Evolutionary conservation across 2,329 filamentous ascomycete genomes (phyloP), one percentile per base, ranked within the genome.

Genomic region (Alternaria solani): DNA sequence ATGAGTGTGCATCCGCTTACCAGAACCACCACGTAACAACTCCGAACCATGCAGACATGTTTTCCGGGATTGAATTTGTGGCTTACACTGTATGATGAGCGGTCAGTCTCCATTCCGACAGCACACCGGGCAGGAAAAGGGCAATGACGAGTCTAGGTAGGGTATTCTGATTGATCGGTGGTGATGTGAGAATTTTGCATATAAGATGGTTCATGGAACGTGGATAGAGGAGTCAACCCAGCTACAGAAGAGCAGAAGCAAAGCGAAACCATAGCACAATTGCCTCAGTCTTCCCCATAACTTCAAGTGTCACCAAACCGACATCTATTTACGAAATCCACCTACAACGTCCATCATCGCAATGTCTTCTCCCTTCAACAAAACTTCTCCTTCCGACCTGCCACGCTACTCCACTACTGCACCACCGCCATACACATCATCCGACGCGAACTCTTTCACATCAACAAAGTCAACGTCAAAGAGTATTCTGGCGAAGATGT

Each of bases 381-480:
- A 48, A 5, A 49, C 47, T 16, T 30, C 26, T 5, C 26, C 58
- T n/a, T 26, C 12, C 34, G 34, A 57, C 26, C 20, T 36, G 34
- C 52, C 62, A 8, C 38, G 44, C 28, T 59, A 54, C 55, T 46
- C 47, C 16, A 46, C 39, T 5, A 46, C 55, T 16, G 41, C 62
- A 11, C 59, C 64, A 7, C 51, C 62, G 26, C 49, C 64, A n/a
- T 67, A 69, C 46, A 43, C 55, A 16, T 30, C 53, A 1, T 64
- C 63, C 25, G 59, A 65, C 20, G 34, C 49, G 1, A 56, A 58
- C 5, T 71, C 65, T 0, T 16, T 62, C 2, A 30, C 46, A 18
- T 67, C 62, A 12, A 59, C 23, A 30, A 62, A 61, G 5, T 66
- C 62, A 12, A 65, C 62, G 5, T 57, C 60, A 11, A 69, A 70